These are phyloP conservation scores for Spathaspora hagerdaliae DNA, from an alignment of 805 yeast species.

Conservation along the genomic window DNA sequence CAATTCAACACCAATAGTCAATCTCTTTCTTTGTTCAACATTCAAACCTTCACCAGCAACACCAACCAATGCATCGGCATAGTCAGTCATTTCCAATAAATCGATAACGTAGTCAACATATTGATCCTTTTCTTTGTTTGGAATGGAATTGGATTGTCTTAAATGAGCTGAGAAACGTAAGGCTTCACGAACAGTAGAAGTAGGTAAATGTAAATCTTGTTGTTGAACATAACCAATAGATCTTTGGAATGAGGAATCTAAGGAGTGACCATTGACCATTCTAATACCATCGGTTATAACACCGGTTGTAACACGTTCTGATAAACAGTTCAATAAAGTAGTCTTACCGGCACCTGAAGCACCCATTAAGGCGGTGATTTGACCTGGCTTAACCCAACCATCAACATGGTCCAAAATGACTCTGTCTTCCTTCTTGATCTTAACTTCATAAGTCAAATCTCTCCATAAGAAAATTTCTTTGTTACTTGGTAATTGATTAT, in stretches of 20 bases:
- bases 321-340: conserved; percentile 66
- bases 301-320: conserved; percentile 69
- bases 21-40: conserved; percentile 39
- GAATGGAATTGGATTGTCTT: conserved; percentile 61
- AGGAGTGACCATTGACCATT: conserved; percentile 62
- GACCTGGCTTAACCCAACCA: conserved; percentile 80
- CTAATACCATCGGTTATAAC: conserved; percentile 61
- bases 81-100: conserved; percentile 62
- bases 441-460: conserved; percentile 33
- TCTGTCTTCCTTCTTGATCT: conserved; percentile 34
- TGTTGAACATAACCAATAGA: conserved; percentile 81
- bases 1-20: conserved; percentile 36
- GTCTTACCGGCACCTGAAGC: conserved; percentile 88
- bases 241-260: conserved; percentile 66
- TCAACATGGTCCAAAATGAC: conserved; percentile 37
- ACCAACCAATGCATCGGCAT: conserved; percentile 80
- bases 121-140: conserved; percentile 54
- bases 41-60: conserved; percentile 60
- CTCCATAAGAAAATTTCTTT: conserved; percentile 36
- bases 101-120: conserved; percentile 69
- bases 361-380: conserved; percentile 80
- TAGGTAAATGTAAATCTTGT: conserved; percentile 70
- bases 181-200: conserved; percentile 72
- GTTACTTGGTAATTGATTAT: conserved; percentile 6
- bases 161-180: conserved; percentile 65